phyloP scores from a whole-genome alignment of 2,329 filamentous ascomycete species.

The Alternaria incomplexa region DNA sequence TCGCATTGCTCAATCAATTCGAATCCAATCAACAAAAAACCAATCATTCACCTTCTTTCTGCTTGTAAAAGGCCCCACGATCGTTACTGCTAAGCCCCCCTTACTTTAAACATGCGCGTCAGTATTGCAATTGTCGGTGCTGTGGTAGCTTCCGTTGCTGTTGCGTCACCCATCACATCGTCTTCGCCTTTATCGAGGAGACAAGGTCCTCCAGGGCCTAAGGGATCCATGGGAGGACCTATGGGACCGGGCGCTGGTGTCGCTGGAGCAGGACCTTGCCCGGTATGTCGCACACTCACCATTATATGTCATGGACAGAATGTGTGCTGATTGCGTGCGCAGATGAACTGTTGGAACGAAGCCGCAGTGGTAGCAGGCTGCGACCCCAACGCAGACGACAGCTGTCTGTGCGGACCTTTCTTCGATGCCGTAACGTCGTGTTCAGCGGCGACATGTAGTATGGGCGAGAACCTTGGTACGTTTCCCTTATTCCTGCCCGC shows the following conservation, averaged over 20 bases:
- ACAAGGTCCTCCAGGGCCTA: background rate
- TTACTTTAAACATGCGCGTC: constrained; percentile 21
- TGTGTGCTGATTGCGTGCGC: constrained; percentile 5
- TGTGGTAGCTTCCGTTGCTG: constrained; percentile 16
- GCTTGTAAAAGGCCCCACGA: constrained; percentile 9
- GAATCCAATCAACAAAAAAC: background rate
- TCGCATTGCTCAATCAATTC: background rate
- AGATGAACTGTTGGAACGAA: constrained; percentile 46
- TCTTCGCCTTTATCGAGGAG: constrained; percentile 4
- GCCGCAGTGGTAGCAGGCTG: constrained; percentile 33
- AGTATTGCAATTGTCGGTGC: constrained; percentile 18
- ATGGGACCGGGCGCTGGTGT: constrained; percentile 17
- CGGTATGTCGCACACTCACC: constrained; percentile 20
- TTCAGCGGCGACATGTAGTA: constrained; percentile 33
- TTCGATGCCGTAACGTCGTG: constrained; percentile 41
- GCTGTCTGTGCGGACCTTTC: constrained; percentile 42
- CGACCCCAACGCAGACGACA: constrained; percentile 40
- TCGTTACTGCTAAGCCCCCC: constrained; percentile 4
- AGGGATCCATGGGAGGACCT: constrained; percentile 1
- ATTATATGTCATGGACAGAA: background rate
- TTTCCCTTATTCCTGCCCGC: background rate
- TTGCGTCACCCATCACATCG: constrained; percentile 28
- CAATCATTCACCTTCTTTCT: background rate
- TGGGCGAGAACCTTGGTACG: constrained; percentile 42
- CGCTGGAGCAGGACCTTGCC: constrained; percentile 29